These are phyloP conservation scores for Magnolia officinalis DNA, from an alignment of 164 flowering plant species.

Conservation along the genomic window DNA sequence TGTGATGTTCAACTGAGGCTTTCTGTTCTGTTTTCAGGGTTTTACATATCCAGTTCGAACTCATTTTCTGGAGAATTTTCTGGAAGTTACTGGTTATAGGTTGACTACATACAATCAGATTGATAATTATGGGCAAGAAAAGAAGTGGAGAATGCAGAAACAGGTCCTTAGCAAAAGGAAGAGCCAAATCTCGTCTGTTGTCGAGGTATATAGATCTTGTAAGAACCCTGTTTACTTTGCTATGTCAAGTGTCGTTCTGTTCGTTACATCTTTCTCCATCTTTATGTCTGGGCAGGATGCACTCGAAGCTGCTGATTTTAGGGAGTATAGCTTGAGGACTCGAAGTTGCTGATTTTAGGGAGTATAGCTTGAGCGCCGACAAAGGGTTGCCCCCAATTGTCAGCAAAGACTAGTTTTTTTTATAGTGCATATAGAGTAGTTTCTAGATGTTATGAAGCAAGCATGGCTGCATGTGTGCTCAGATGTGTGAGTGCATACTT, in stretches of 20 bases:
- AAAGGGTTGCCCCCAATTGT: too few species aligned
- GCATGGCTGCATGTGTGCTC: too few species aligned
- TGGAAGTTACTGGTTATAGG: constrained; percentile 80
- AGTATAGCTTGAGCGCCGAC: too few species aligned
- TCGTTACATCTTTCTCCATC: background rate
- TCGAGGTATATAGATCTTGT: constrained; percentile 54
- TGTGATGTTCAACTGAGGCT: background rate
- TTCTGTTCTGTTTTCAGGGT: constrained; percentile 49
- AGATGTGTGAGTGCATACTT: too few species aligned
- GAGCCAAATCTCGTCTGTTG: constrained; percentile 85
- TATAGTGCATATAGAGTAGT: too few species aligned
- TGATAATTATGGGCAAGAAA: constrained; percentile 95
- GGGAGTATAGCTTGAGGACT: constrained; percentile 52
- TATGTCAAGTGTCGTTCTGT: background rate
- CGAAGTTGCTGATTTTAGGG: too few species aligned
- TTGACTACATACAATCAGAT: constrained; percentile 83
- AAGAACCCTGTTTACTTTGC: background rate
- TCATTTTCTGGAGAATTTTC: constrained; percentile 75
- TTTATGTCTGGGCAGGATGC: constrained; percentile 54
- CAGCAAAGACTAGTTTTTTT: too few species aligned
- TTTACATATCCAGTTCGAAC: constrained; percentile 83
- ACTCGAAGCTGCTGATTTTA: constrained; percentile 60
- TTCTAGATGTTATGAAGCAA: too few species aligned
- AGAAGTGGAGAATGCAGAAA: constrained; percentile 77
- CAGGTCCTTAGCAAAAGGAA: constrained; percentile 80